Conservation (phyloP, 306 rosid species). For the Rosa rugosa region DNA sequence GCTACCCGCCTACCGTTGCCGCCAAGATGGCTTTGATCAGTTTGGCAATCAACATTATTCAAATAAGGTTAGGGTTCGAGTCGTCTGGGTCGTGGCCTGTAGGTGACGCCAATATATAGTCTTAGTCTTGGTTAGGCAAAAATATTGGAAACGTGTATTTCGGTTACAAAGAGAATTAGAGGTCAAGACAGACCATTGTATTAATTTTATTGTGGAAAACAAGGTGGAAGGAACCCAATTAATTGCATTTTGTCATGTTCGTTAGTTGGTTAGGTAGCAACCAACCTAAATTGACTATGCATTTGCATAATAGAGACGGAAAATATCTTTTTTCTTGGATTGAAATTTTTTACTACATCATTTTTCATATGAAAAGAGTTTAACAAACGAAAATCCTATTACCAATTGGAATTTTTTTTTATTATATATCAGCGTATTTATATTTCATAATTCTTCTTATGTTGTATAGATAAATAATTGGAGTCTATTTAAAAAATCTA, state of each 20-base stretch:
- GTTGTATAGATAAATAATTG: no score
- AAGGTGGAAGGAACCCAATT: neutral
- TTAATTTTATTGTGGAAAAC: neutral
- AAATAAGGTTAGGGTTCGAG: neutral
- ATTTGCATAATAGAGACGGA: neutral
- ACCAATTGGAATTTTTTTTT: no score
- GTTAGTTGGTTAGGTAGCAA: neutral
- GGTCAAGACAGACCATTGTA: conserved; percentile 1
- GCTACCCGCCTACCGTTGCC: neutral
- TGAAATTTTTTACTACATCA: neutral
- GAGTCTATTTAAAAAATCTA: no score
- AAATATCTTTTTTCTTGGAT: neutral
- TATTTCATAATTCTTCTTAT: no score
- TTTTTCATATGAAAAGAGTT: neutral
- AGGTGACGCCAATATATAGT: neutral
- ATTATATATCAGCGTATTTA: no score
- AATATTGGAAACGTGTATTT: neutral
- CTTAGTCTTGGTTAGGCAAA: neutral
- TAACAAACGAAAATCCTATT: no score
- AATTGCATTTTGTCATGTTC: neutral
- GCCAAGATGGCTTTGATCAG: neutral
- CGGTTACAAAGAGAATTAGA: neutral
- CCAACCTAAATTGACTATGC: neutral
- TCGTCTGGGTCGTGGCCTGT: neutral
- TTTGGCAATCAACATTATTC: conserved; percentile 4